Conservation (phyloP, 768 basidiomycete species). For the Cystofilobasidium capitatum region DNA sequence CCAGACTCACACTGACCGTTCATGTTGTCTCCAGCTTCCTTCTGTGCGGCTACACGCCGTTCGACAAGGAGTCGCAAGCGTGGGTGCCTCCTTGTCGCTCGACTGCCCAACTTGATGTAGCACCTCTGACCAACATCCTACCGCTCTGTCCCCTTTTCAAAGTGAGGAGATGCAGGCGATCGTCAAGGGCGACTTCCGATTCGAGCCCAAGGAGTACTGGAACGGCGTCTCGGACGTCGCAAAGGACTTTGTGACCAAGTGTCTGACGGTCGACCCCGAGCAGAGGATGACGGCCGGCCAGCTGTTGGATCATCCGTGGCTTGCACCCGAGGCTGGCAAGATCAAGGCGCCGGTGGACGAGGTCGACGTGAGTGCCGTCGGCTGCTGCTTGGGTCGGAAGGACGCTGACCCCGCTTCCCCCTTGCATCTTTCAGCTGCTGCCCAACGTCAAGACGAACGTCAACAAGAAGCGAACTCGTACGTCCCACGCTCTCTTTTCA, state of each 20-base stretch:
- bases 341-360: slow-evolving; percentile 65
- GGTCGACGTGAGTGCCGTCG: slow-evolving; percentile 50
- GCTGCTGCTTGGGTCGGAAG: slow-evolving; percentile 45
- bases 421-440: slow-evolving; percentile 45
- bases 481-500: no score
- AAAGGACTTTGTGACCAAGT: slow-evolving; percentile 66
- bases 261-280: slow-evolving; percentile 74
- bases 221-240: slow-evolving; percentile 45
- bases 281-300: slow-evolving; percentile 69
- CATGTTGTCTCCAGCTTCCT: slow-evolving; percentile 11
- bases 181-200: slow-evolving; percentile 71
- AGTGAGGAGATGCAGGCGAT: slow-evolving; percentile 21
- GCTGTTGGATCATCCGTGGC: slow-evolving; percentile 68
- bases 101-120: neutral
- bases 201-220: slow-evolving; percentile 54
- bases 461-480: slow-evolving; percentile 19
- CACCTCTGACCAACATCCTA: neutral
- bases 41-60: slow-evolving; percentile 81
- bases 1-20: no score
- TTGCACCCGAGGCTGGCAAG: slow-evolving; percentile 49
- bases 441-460: slow-evolving; percentile 63
- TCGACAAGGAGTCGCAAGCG: slow-evolving; percentile 93
- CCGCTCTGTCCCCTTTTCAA: neutral
- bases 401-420: neutral
- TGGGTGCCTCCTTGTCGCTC: neutral